phyloP scores from a whole-genome alignment of 768 basidiomycete species.

The Hortiboletus campestris region DNA sequence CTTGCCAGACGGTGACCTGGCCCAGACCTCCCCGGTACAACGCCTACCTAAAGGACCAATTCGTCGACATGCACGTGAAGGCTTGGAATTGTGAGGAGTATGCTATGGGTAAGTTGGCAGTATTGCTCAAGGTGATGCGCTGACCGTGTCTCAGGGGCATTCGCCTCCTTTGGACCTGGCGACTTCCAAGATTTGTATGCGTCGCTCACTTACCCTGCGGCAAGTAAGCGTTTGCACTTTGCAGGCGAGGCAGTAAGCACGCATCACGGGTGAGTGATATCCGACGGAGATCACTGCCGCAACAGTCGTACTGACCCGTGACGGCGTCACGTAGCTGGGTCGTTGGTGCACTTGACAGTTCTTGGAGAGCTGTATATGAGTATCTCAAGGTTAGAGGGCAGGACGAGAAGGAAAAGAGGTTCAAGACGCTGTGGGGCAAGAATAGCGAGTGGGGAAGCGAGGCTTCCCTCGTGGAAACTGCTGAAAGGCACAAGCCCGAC shows the following conservation, averaged over 20 bases:
- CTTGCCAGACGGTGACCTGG: no score
- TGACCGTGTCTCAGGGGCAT: slow-evolving; percentile 30
- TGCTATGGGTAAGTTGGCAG: slow-evolving; percentile 33
- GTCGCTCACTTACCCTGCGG: slow-evolving; percentile 30
- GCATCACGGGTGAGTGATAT: slow-evolving; percentile 34
- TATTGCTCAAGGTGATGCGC: background rate
- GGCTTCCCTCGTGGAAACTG: background rate
- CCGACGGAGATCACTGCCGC: background rate
- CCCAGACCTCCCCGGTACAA: no score
- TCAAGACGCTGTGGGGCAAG: slow-evolving; percentile 28
- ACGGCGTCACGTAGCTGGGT: slow-evolving; percentile 33
- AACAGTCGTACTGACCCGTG: background rate
- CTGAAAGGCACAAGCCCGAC: background rate
- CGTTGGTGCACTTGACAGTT: slow-evolving; percentile 37
- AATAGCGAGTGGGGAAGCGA: slow-evolving; percentile 27
- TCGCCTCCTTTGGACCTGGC: slow-evolving; percentile 38
- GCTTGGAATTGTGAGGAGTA: slow-evolving; percentile 35
- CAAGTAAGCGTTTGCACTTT: slow-evolving; percentile 7
- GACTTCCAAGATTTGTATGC: slow-evolving; percentile 34
- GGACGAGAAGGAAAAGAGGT: slow-evolving; percentile 6
- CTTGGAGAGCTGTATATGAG: slow-evolving; percentile 34
- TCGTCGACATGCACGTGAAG: slow-evolving; percentile 23
- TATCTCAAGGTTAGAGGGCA: slow-evolving; percentile 19
- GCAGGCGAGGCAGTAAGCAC: slow-evolving; percentile 28
- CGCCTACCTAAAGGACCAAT: background rate